A percentile compares a stretch with the other conserved stretches of the same genome.
These are phyloP conservation scores for Trifolium dubium DNA, from an alignment of 306 rosid genomes.

Conservation along the genomic window DNA sequence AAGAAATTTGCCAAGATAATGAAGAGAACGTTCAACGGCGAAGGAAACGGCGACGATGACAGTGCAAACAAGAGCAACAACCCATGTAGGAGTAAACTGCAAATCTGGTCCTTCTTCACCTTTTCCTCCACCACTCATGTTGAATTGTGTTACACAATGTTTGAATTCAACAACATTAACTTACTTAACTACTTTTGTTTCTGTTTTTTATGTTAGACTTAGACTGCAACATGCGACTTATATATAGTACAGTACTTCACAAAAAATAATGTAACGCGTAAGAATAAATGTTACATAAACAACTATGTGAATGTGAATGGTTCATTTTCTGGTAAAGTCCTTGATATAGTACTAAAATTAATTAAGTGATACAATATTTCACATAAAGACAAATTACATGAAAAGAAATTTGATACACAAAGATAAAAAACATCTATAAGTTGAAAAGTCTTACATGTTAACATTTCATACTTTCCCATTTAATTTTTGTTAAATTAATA, in stretches of 20 bases:
- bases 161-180: not conserved
- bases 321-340: not conserved
- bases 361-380: not conserved
- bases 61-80: slow-evolving; percentile 73
- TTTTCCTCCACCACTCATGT: not conserved
- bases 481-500: not conserved
- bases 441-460: not conserved
- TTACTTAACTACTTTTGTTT: not conserved
- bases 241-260: no score
- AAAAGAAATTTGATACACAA: not conserved
- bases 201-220: not conserved
- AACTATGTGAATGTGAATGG: not conserved
- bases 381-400: not conserved
- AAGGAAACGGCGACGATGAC: slow-evolving; percentile 72
- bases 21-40: slow-evolving; percentile 64
- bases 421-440: not conserved
- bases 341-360: not conserved
- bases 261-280: no score
- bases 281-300: no score
- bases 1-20: slow-evolving; percentile 57
- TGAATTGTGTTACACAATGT: not conserved
- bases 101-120: slow-evolving; percentile 40
- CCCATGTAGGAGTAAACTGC: slow-evolving; percentile 84
- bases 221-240: not conserved
- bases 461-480: not conserved